These are phyloP conservation scores for Catharanthus roseus DNA, from an alignment of 257 asterid species.

Conservation along the genomic window DNA sequence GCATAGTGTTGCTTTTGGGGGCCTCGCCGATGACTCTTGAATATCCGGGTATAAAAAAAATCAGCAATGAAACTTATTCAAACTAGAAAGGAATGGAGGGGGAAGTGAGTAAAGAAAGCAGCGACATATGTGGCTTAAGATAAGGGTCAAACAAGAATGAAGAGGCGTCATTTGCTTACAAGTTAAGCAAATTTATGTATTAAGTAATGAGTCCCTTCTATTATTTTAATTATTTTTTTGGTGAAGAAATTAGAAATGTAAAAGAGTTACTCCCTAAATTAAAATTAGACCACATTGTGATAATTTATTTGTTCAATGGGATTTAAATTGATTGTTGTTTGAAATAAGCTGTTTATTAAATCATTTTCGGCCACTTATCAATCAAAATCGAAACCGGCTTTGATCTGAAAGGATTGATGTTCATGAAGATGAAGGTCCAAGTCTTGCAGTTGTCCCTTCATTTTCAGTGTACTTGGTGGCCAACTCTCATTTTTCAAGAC, in stretches of 20 bases:
- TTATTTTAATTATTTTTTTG: too few relatives aligned
- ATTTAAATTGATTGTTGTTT: too few relatives aligned
- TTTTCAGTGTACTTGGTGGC: conserved; percentile 1
- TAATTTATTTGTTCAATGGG: too few relatives aligned
- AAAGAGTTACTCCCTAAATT: too few relatives aligned
- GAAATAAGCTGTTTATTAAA: background rate
- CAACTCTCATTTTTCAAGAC: too few relatives aligned
- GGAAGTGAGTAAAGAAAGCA: background rate
- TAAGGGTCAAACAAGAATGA: conserved; percentile 68
- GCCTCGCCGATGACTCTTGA: too few relatives aligned
- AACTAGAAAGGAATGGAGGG: too few relatives aligned
- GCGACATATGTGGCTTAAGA: conserved; percentile 43
- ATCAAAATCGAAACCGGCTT: background rate
- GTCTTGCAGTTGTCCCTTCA: conserved; percentile 4
- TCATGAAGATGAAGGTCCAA: background rate
- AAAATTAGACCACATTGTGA: too few relatives aligned
- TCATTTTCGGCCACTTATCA: background rate
- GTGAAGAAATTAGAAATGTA: too few relatives aligned
- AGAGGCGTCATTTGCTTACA: conserved; percentile 45
- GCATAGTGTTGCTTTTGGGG: too few relatives aligned
- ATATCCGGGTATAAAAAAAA: too few relatives aligned
- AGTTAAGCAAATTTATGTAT: conserved; percentile 36
- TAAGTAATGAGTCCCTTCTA: conserved; percentile 13
- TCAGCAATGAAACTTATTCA: too few relatives aligned
- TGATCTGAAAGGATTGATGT: background rate